Evolutionary conservation across 352 stramenopile genomes (phyloP).

Genomic region (Globisporangium carolinianum): DNA sequence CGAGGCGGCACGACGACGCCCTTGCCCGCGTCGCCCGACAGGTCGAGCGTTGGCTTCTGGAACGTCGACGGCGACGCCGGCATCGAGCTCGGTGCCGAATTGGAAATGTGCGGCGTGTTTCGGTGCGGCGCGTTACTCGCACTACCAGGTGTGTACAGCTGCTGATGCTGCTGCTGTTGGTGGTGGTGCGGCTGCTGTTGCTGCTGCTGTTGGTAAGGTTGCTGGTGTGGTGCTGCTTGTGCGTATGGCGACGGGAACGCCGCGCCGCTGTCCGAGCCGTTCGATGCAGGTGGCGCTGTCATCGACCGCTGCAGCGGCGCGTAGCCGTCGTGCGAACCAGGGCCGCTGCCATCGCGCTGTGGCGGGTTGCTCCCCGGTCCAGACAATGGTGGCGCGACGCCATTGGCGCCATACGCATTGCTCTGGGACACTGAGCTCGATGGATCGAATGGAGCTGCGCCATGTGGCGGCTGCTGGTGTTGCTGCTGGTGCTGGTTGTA

Average conservation of each 20-base stretch:
- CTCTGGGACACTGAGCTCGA: too few species aligned
- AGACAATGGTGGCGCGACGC: not conserved
- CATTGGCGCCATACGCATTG: too few species aligned
- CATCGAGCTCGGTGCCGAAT: constrained; percentile 15
- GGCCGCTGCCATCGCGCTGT: not conserved
- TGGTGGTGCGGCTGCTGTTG: constrained; percentile 26
- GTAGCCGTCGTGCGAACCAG: constrained; percentile 6
- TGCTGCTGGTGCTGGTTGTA: constrained; percentile 6
- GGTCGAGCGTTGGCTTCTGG: constrained; percentile 34
- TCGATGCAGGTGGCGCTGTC: constrained; percentile 6
- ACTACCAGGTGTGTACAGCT: too few species aligned
- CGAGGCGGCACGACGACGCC: constrained; percentile 9
- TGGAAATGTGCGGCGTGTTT: constrained; percentile 8
- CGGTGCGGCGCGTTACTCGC: too few species aligned
- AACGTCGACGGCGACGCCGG: constrained; percentile 17
- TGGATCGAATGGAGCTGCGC: constrained; percentile 1
- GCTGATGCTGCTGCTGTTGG: not conserved
- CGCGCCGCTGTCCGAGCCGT: constrained; percentile 6
- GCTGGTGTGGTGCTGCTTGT: constrained; percentile 9
- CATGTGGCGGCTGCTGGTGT: not conserved
- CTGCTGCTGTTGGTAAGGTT: constrained; percentile 15
- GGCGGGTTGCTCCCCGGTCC: constrained; percentile 14
- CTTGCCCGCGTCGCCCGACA: constrained; percentile 35
- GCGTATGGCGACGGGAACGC: constrained; percentile 3
- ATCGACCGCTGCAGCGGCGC: constrained; percentile 2